Conservation (phyloP, 2,329 filamentous ascomycete genomes). For the Talaromyces sp. region DNA sequence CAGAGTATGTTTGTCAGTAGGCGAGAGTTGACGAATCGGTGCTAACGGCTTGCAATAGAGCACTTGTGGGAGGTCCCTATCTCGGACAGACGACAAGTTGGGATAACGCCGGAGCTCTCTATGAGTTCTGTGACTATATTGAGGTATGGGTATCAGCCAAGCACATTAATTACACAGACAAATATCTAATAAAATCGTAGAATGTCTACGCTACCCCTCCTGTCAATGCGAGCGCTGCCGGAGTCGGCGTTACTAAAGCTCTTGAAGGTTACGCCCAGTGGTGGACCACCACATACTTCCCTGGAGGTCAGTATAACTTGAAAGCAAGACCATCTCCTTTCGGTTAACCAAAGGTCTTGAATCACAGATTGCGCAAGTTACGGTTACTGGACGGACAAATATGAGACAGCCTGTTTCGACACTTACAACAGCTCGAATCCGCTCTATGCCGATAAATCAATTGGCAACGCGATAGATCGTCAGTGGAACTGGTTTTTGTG, state of each 20-base stretch:
- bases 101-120: slow-evolving; percentile 36
- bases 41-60: slow-evolving; percentile 28
- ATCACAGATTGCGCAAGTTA: slow-evolving; percentile 45
- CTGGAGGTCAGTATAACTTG: slow-evolving; percentile 42
- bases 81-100: slow-evolving; percentile 54
- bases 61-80: slow-evolving; percentile 56
- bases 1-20: slow-evolving; percentile 26
- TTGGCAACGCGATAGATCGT: slow-evolving; percentile 47
- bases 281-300: slow-evolving; percentile 47
- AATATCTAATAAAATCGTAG: slow-evolving; percentile 24
- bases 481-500: slow-evolving; percentile 62
- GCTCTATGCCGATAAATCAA: slow-evolving; percentile 49
- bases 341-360: neutral
- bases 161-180: neutral
- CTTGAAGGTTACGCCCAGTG: slow-evolving; percentile 55
- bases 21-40: neutral
- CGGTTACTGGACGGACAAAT: slow-evolving; percentile 47
- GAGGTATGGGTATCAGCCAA: slow-evolving; percentile 37
- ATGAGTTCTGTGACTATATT: slow-evolving; percentile 50
- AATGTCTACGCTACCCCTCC: slow-evolving; percentile 30
- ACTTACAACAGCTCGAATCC: slow-evolving; percentile 51
- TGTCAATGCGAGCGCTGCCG: slow-evolving; percentile 36
- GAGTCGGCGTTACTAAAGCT: slow-evolving; percentile 54
- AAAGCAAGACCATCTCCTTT: slow-evolving; percentile 26
- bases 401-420: slow-evolving; percentile 52